Percentiles rank a stretch among this genome's conserved stretches.
phyloP scores from a whole-genome alignment of 1,284 basidiomycete genomes.

The Papiliotrema laurentii region DNA sequence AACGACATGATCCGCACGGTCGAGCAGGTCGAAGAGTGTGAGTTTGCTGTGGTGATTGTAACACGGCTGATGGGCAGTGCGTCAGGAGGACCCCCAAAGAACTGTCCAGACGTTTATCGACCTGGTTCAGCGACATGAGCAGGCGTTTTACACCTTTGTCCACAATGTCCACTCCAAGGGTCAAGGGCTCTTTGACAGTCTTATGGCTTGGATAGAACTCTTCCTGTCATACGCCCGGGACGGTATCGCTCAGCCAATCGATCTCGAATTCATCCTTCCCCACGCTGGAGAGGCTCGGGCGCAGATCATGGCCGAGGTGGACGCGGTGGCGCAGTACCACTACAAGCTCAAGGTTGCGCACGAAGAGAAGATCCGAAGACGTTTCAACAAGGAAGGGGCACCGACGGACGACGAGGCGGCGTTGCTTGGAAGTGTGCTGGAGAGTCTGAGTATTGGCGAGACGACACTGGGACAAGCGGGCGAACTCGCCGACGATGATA shows the following conservation, averaged over 20 bases:
- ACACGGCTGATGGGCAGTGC: conserved; percentile 53
- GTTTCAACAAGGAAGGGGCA: conserved; percentile 60
- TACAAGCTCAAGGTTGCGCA: conserved; percentile 86
- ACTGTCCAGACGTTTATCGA: conserved; percentile 94
- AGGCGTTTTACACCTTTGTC: conserved; percentile 93
- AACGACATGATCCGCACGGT: conserved; percentile 95
- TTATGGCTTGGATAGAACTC: conserved; percentile 96
- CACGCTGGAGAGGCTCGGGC: conserved; percentile 67
- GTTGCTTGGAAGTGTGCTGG: conserved; percentile 71
- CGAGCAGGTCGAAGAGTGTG: conserved; percentile 83
- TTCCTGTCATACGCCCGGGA: conserved; percentile 91
- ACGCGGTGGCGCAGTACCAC: conserved; percentile 80
- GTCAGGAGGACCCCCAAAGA: conserved; percentile 72
- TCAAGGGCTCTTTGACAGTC: conserved; percentile 82
- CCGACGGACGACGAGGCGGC: conserved; percentile 63
- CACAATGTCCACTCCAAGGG: conserved; percentile 99
- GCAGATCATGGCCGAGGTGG: conserved; percentile 76
- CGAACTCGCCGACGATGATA: conserved; percentile 67
- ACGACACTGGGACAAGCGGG: conserved; percentile 69
- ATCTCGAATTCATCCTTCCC: conserved; percentile 81
- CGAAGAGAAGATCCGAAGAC: conserved; percentile 76
- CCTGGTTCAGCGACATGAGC: conserved; percentile 89
- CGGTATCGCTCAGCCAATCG: conserved; percentile 63
- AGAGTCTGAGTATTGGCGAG: conserved; percentile 73
- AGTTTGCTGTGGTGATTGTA: conserved; percentile 40